Conservation (phyloP, 2,329 filamentous ascomycete genomes). For the Aschersonia sp. region DNA sequence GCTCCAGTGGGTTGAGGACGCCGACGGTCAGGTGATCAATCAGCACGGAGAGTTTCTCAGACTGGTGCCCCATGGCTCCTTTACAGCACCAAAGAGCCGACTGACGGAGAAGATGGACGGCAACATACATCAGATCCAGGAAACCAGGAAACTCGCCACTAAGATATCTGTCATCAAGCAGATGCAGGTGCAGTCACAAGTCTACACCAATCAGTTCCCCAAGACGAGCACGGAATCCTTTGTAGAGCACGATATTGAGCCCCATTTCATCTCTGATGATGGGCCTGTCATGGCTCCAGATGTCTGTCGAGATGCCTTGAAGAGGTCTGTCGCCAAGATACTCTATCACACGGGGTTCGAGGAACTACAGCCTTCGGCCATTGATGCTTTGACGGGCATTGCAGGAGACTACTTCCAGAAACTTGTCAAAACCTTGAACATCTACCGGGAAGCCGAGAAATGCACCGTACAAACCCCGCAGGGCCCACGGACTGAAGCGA, state of each 20-base stretch:
- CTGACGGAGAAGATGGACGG: conserved; percentile 70
- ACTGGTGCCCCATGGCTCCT: conserved; percentile 61
- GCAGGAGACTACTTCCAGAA: conserved; percentile 84
- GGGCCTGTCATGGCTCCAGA: conserved; percentile 77
- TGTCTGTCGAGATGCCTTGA: conserved; percentile 69
- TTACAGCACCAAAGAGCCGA: conserved; percentile 59
- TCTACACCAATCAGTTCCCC: conserved; percentile 96
- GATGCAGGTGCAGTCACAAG: conserved; percentile 96
- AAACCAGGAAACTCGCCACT: conserved; percentile 86
- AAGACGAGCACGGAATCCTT: conserved; percentile 91
- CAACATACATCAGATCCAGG: conserved; percentile 91
- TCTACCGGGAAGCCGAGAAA: conserved; percentile 75
- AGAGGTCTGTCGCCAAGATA: conserved; percentile 84
- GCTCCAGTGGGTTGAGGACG: conserved; percentile 79
- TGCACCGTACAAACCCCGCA: conserved; percentile 36
- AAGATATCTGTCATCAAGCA: conserved; percentile 98
- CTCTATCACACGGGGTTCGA: conserved; percentile 96
- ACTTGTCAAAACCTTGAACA: conserved; percentile 62
- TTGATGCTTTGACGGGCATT: conserved; percentile 82
- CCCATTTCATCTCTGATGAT: conserved; percentile 81
- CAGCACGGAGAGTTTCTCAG: conserved; percentile 74
- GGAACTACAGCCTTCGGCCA: conserved; percentile 86
- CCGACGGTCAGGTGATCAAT: conserved; percentile 78
- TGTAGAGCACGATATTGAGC: conserved; percentile 68
- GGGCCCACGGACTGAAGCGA: conserved; percentile 37